Evolutionary conservation across 2,329 filamentous ascomycete species (phyloP).

Genomic region (Aurifilum marmelostoma): DNA sequence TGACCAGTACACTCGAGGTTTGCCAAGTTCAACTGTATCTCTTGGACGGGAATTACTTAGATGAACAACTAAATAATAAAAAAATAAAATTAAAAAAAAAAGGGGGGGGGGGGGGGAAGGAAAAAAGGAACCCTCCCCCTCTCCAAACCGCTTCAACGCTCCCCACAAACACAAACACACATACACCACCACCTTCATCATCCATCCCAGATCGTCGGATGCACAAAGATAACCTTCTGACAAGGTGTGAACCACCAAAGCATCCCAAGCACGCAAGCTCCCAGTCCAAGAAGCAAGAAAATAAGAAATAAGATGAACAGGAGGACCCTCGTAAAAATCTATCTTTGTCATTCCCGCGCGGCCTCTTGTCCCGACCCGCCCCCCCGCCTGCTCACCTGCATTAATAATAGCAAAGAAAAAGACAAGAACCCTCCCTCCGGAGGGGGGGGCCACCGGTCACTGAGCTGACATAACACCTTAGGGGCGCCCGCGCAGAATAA

Average conservation of each 20-base stretch:
- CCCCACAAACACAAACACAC: not conserved
- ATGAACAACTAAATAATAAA: too few species aligned
- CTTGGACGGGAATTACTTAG: too few species aligned
- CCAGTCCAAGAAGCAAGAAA: not conserved
- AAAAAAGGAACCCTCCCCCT: too few species aligned
- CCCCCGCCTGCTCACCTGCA: too few species aligned
- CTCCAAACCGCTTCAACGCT: not conserved
- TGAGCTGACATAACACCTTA: not conserved
- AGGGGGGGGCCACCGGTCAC: too few species aligned
- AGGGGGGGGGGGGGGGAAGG: too few species aligned
- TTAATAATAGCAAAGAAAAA: not conserved
- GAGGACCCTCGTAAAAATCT: not conserved
- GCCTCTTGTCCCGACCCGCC: not conserved
- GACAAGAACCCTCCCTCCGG: not conserved
- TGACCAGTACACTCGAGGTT: too few species aligned
- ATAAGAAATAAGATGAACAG: not conserved
- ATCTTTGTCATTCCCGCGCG: constrained; percentile 4
- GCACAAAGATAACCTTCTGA: constrained; percentile 9
- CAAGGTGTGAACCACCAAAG: not conserved
- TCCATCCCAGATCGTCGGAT: not conserved
- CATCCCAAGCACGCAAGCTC: too few species aligned
- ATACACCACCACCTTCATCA: not conserved
- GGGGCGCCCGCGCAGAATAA: too few species aligned
- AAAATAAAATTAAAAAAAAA: too few species aligned
- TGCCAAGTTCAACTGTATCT: too few species aligned